Evolutionary conservation across 441 rosid species (phyloP).

Genomic region (Brassica hybrid): DNA sequence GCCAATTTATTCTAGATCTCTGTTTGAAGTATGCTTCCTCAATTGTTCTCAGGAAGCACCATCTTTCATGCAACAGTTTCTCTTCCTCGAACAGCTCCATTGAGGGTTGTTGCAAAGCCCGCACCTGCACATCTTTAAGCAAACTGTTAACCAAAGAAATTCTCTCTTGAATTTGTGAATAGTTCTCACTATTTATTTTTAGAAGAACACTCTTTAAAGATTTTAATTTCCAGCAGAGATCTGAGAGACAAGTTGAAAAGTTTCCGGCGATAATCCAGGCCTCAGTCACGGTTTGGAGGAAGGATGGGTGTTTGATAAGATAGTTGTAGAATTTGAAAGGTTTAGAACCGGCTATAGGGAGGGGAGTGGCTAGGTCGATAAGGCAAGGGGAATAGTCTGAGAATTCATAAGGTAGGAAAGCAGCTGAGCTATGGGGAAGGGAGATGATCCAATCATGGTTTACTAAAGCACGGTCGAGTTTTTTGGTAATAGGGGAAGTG

Average conservation of each 20-base stretch:
- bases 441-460: too few species aligned
- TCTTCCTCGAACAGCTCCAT: not conserved
- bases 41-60: too few species aligned
- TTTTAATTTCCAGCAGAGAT: not conserved
- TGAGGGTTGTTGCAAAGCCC: not conserved
- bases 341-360: not conserved
- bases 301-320: not conserved
- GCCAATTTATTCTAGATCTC: too few species aligned
- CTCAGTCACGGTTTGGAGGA: not conserved
- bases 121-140: not conserved
- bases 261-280: not conserved
- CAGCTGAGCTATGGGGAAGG: too few species aligned
- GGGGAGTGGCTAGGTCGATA: not conserved
- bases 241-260: not conserved
- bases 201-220: not conserved
- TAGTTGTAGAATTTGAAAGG: not conserved
- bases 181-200: not conserved
- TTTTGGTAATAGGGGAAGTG: too few species aligned
- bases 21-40: too few species aligned
- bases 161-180: not conserved
- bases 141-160: too few species aligned
- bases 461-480: too few species aligned
- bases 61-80: too few species aligned
- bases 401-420: not conserved
- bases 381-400: not conserved